Evolutionary conservation across 225 moss, liverwort and hornwort species (phyloP).

Genomic region (Bryum argenteum): DNA sequence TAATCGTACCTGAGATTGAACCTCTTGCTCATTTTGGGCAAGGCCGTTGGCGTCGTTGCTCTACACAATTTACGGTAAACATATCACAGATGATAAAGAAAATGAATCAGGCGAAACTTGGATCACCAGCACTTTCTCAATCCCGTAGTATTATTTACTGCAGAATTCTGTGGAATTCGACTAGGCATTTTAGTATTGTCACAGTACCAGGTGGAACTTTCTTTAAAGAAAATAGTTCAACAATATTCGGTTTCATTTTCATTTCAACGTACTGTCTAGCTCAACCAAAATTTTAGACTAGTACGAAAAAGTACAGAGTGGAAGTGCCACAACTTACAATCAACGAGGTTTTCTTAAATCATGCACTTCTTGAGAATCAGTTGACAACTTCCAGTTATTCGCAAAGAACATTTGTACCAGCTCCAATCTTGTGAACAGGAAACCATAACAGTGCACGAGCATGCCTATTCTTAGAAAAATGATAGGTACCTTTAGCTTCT

Average conservation of each 20-base stretch:
- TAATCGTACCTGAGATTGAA: constrained; percentile 67
- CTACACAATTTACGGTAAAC: constrained; percentile 38
- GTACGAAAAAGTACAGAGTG: background rate
- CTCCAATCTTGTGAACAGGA: background rate
- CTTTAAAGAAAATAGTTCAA: background rate
- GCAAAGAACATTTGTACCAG: constrained; percentile 2
- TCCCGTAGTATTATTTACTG: constrained; percentile 7
- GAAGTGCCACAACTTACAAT: background rate
- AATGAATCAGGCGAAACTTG: background rate
- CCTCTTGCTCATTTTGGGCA: constrained; percentile 92
- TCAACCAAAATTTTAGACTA: background rate
- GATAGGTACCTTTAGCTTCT: constrained; percentile 66
- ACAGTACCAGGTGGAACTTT: constrained; percentile 6
- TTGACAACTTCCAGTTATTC: background rate
- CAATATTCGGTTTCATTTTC: background rate
- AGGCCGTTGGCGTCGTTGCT: constrained; percentile 74
- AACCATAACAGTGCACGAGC: background rate
- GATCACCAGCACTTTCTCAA: constrained; percentile 18
- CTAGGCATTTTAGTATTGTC: constrained; percentile 3
- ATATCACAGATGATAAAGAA: constrained; percentile 26
- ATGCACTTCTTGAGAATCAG: background rate
- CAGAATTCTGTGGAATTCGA: constrained; percentile 8
- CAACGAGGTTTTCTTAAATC: background rate
- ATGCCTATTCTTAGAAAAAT: constrained; percentile 10
- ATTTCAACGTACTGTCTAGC: background rate